Base-by-base conservation (phyloP, 2,329 filamentous ascomycete species). In the Fusarium falciforme region DNA sequence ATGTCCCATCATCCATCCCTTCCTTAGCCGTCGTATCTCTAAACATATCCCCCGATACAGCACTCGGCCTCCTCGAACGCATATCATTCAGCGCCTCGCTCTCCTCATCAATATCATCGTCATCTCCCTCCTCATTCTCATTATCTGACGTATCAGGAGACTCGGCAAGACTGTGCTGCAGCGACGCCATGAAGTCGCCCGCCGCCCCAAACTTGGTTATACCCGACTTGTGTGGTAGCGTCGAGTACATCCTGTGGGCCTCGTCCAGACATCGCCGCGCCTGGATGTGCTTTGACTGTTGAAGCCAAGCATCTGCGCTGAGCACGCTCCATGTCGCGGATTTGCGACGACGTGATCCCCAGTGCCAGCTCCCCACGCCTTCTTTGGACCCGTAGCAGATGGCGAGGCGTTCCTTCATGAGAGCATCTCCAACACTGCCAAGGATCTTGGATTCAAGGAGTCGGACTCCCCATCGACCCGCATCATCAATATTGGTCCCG, bases 271-370 rank as follows among this genome's bases (percentile, higher is more conserved):
- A 94, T 67, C 90, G 88, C 74, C 94, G 93, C 1, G 95, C 93
- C 79, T 97, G 93, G 16, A 93, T 89, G 62, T 91, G 91, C 79
- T 96, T 95, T 36, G 89, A 90, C 71, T 95, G 89, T 60, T 89
- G 89, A 64, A 96, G 86, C 96, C 96, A 99, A 2, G 91, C 89
- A 77, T 98, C 93, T 1, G 95, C 92, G 2, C 94, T 93, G 42
- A 98, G 87, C 25, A 96, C 88, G 74, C 92, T 93, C 95, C 95
- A 99, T 73, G 97, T 89, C 0, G 94, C 96, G 3, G 95, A 93
- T 85, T 98, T 99, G 58, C 96, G 89, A 68, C 88, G 89, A 70
- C 96, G 89, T 10, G 89, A 88, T 17, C 95, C 95, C 87, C 92
- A 93, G 40, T 85, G 85, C 69, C 91, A 89, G 10, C 88, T 89